Percentiles rank a stretch among this genome's conserved stretches.
Conservation (phyloP, 768 basidiomycete genomes). For the Rhizopogon vinicolor region DNA sequence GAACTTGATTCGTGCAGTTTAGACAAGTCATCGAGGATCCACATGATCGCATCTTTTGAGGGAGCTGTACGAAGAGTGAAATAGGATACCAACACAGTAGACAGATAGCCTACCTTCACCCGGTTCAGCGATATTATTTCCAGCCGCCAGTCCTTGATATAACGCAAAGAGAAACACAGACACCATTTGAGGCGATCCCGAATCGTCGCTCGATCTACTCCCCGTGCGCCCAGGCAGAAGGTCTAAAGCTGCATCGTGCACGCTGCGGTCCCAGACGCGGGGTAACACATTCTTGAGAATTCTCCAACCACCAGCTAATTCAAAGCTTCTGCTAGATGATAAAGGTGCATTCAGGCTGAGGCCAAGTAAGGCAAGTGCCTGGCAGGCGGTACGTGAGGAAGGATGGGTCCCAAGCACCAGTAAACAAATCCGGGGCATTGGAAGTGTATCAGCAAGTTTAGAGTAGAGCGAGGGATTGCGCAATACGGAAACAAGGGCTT, state of each 20-base stretch:
- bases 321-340: constrained; percentile 78
- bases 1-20: constrained; percentile 59
- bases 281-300: constrained; percentile 68
- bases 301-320: constrained; percentile 81
- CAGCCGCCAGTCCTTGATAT: not conserved
- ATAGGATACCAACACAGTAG: not conserved
- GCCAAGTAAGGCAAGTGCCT: constrained; percentile 56
- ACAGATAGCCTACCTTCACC: not conserved
- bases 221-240: constrained; percentile 49
- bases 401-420: constrained; percentile 80
- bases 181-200: not conserved
- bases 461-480: constrained; percentile 51
- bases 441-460: constrained; percentile 71
- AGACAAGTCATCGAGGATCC: constrained; percentile 63
- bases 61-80: constrained; percentile 13
- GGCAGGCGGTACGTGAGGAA: constrained; percentile 48
- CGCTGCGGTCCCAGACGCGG: constrained; percentile 57
- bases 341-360: constrained; percentile 49
- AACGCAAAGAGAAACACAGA: not conserved
- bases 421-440: constrained; percentile 73
- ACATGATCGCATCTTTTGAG: constrained; percentile 12
- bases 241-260: constrained; percentile 67
- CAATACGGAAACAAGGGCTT: constrained; percentile 58
- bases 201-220: not conserved
- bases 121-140: not conserved